A percentile compares a stretch with the other conserved stretches of the same genome.
These are phyloP conservation scores for Trametes elegans DNA, from an alignment of 768 basidiomycete genomes.

Conservation along the genomic window DNA sequence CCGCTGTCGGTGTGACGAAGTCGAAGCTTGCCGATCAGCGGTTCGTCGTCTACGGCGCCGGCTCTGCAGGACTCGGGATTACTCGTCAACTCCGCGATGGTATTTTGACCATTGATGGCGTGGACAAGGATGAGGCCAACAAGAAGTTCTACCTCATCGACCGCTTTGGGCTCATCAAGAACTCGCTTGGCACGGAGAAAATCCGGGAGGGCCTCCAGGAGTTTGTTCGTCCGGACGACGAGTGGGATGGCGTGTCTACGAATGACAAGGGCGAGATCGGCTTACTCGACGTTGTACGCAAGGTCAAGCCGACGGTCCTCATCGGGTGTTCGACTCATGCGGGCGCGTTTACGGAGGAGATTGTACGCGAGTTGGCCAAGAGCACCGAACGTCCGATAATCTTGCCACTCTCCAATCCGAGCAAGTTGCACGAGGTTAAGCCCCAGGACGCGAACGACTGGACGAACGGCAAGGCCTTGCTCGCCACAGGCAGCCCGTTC, in stretches of 20 bases:
- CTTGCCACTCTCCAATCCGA: constrained; percentile 82
- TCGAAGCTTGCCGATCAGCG: constrained; percentile 68
- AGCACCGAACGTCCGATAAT: constrained; percentile 76
- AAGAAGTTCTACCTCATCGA: constrained; percentile 73
- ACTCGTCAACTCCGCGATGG: constrained; percentile 74
- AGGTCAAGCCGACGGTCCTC: constrained; percentile 74
- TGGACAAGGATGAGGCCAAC: constrained; percentile 59
- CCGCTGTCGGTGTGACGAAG: constrained; percentile 68
- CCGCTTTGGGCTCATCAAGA: constrained; percentile 55
- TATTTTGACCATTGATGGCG: constrained; percentile 51
- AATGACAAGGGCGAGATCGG: constrained; percentile 42
- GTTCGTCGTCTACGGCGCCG: constrained; percentile 76
- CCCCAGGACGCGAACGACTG: constrained; percentile 74
- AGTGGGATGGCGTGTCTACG: constrained; percentile 44
- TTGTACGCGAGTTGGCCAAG: constrained; percentile 66
- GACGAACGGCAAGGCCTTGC: constrained; percentile 75
- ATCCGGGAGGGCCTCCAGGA: constrained; percentile 48
- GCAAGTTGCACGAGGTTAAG: constrained; percentile 67
- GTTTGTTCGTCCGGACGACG: constrained; percentile 56
- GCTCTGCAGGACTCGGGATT: constrained; percentile 81
- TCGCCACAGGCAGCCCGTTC: constrained; percentile 87
- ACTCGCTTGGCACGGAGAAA: constrained; percentile 42
- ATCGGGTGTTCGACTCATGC: constrained; percentile 80
- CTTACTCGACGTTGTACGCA: constrained; percentile 68
- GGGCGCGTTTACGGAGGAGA: constrained; percentile 74